phyloP scores from a whole-genome alignment of 1,139 yeast species.

The Hanseniaspora sp. region DNA sequence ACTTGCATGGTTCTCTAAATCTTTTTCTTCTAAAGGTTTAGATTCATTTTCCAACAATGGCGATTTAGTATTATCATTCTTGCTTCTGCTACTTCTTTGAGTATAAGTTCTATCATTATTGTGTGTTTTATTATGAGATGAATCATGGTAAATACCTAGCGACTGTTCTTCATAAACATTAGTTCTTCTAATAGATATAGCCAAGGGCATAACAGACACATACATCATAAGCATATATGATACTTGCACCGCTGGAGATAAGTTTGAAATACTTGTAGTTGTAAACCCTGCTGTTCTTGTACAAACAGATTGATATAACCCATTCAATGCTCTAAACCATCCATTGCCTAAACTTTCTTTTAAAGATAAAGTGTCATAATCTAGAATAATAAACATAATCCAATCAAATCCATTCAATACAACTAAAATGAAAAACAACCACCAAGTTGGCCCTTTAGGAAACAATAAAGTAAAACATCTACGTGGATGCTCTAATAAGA shows the following conservation, averaged over 20 bases:
- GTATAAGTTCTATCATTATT: constrained; percentile 16
- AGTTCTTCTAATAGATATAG: constrained; percentile 90
- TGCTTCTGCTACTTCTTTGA: constrained; percentile 29
- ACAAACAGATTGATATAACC: constrained; percentile 79
- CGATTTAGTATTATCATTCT: constrained; percentile 17
- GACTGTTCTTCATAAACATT: constrained; percentile 97
- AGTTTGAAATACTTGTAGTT: constrained; percentile 51
- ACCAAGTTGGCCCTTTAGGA: constrained; percentile 91
- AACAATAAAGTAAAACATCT: constrained; percentile 88
- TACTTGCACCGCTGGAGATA: constrained; percentile 88
- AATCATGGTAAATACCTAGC: constrained; percentile 62
- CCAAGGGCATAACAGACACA: constrained; percentile 88
- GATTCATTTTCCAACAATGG: constrained; percentile 14
- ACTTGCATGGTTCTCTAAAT: constrained; percentile 26
- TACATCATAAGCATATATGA: constrained; percentile 96
- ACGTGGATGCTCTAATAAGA: constrained; percentile 87
- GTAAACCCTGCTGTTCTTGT: constrained; percentile 91
- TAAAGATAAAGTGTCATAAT: constrained; percentile 44
- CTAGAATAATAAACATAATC: constrained; percentile 67
- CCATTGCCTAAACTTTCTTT: constrained; percentile 45
- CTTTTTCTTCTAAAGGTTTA: constrained; percentile 6
- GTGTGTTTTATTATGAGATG: constrained; percentile 27
- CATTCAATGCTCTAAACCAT: constrained; percentile 54
- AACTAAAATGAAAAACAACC: constrained; percentile 68
- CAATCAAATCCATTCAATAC: constrained; percentile 66